Conservation (phyloP, 768 basidiomycete species). For the Gymnopilus junonius region DNA sequence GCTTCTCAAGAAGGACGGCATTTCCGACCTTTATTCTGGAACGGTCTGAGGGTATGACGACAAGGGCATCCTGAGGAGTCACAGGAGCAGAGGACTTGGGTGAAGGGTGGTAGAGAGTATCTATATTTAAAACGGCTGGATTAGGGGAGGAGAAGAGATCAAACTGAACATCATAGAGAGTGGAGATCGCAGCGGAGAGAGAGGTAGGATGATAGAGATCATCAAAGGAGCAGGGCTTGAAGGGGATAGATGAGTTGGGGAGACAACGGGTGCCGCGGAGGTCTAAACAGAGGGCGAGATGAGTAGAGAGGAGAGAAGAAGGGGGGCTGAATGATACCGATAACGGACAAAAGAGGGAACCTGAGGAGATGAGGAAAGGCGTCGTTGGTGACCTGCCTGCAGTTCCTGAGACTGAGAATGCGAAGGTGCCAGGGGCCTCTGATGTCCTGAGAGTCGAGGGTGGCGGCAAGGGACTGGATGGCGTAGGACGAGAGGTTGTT, state of each 20-base stretch:
- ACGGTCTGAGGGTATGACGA: slow-evolving; percentile 23
- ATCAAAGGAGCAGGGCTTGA: slow-evolving; percentile 29
- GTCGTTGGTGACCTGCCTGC: slow-evolving; percentile 49
- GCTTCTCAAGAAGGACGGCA: slow-evolving; percentile 18
- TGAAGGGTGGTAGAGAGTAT: slow-evolving; percentile 27
- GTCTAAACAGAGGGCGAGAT: slow-evolving; percentile 37
- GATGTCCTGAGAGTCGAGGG: slow-evolving; percentile 35
- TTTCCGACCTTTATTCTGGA: slow-evolving; percentile 24
- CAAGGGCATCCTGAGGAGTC: slow-evolving; percentile 25
- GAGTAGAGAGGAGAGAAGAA: slow-evolving; percentile 7
- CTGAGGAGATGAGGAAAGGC: slow-evolving; percentile 43
- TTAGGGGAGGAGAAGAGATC: slow-evolving; percentile 38
- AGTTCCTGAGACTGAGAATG: slow-evolving; percentile 59
- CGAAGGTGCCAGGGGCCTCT: slow-evolving; percentile 62
- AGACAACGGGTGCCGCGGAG: slow-evolving; percentile 53
- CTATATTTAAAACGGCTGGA: slow-evolving; percentile 36
- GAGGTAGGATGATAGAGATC: slow-evolving; percentile 48
- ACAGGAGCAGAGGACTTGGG: slow-evolving; percentile 10
- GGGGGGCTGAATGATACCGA: slow-evolving; percentile 49
- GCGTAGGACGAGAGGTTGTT: slow-evolving; percentile 58
- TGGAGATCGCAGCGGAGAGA: slow-evolving; percentile 36
- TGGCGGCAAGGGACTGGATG: slow-evolving; percentile 54
- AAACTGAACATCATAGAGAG: slow-evolving; percentile 23
- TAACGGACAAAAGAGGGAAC: slow-evolving; percentile 62
- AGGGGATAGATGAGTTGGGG: slow-evolving; percentile 25